Percentiles rank a stretch among this genome's conserved stretches.
Conservation (phyloP, 305 asterid species). For the Solanum hybrid region DNA sequence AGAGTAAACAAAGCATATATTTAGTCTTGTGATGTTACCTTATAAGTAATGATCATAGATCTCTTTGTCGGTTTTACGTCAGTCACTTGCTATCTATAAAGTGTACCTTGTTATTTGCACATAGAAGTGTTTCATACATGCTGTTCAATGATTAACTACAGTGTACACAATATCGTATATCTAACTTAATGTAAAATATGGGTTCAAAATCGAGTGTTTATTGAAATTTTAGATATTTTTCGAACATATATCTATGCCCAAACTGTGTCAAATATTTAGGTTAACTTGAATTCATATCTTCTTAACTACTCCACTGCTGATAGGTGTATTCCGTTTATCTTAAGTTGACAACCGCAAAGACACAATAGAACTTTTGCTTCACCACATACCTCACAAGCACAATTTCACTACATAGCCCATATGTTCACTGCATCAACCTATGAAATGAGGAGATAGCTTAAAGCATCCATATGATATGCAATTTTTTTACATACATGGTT, state of each 20-base stretch:
- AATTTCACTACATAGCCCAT: background rate
- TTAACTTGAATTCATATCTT: background rate
- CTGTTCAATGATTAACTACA: background rate
- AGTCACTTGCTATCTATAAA: background rate
- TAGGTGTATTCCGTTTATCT: background rate
- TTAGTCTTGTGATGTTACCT: background rate
- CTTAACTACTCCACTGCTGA: background rate
- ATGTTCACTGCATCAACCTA: background rate
- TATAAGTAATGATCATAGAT: background rate
- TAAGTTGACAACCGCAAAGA: background rate
- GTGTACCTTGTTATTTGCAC: background rate
- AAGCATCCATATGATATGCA: background rate
- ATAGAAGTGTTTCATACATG: background rate
- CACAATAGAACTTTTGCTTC: background rate
- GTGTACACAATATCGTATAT: background rate
- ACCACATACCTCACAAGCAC: background rate
- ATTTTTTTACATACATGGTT: background rate
- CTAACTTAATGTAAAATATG: background rate
- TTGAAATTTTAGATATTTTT: background rate
- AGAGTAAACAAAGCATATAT: background rate
- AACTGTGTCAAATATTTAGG: background rate
- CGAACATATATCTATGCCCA: background rate
- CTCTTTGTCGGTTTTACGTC: background rate
- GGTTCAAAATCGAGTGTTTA: background rate
- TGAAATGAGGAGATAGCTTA: background rate